Evolutionary conservation across 805 yeast genomes (phyloP), one percentile per base, ranked within the genome.

Genomic region (Candida schatavii): DNA sequence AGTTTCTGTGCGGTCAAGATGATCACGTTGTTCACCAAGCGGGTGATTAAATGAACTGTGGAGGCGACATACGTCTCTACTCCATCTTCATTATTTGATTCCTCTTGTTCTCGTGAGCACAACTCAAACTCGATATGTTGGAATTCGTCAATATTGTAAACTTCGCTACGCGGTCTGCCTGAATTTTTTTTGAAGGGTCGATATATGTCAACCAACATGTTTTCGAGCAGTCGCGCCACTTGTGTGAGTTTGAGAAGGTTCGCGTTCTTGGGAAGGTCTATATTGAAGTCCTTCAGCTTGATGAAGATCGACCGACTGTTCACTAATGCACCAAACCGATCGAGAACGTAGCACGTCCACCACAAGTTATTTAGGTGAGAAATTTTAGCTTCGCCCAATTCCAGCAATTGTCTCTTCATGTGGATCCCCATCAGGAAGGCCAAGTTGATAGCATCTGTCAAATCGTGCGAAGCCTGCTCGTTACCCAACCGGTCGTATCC

Each of bases 301-400:
- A 65, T 56, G 41, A 62, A 57, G 25, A 62, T 45, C 2, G 57
- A 52, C 19, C 68, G 42, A 19, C 56, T 46, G 45, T 57, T 61
- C 10, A 56, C 49, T 14, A 62, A 41, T 5, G 61, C 66, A 44
- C 55, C 64, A 46, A 62, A 56, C 18, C 68, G 44, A 45, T 66
- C 72, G 34, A 65, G 43, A 3, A 64, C 44, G 41, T 51, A 64
- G 35, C 64, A 52, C 34, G 55, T 47, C 70, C 70, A 66, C 66
- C 68, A 66, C 15, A 65, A 44, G 31, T 57, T 50, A 13, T 57
- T 49, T 14, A 56, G 46, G 35, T 61, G 59, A 3, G 41, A 44
- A 23, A 43, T 32, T 32, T 40, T 37, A 26, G 48, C 48, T 17
- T 41, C 26, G 39, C 44, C 19, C 4, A 30, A 36, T 25, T 41